Evolutionary conservation across 495 filamentous ascomycete species (phyloP).

Genomic region (Hypoxylon subgilvum): DNA sequence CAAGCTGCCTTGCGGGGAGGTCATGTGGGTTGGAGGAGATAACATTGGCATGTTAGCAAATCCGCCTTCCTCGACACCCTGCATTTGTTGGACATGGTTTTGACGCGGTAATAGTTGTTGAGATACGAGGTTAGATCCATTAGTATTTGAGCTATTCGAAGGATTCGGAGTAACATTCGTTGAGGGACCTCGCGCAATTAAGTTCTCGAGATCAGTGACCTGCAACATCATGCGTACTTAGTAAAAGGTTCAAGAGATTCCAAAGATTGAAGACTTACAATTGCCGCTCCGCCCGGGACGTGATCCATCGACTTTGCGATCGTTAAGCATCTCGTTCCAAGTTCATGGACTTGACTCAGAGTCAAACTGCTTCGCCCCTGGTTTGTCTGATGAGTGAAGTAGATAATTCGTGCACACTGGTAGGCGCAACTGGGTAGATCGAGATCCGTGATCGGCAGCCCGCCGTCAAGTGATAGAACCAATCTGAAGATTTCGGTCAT

Average conservation of each 20-base stretch:
- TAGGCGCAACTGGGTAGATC: conserved; percentile 57
- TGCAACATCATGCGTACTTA: conserved; percentile 29
- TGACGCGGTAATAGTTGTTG: conserved; percentile 33
- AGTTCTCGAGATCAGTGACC: conserved; percentile 54
- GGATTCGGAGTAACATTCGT: conserved; percentile 15
- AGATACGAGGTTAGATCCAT: conserved; percentile 15
- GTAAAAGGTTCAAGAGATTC: background rate
- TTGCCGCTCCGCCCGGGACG: conserved; percentile 44
- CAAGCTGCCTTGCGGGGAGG: conserved; percentile 31
- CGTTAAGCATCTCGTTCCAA: conserved; percentile 40
- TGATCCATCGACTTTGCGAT: conserved; percentile 43
- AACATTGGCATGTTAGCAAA: conserved; percentile 34
- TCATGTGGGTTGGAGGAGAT: conserved; percentile 31
- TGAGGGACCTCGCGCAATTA: conserved; percentile 47
- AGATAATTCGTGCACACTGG: conserved; percentile 53
- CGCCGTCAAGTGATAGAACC: conserved; percentile 47
- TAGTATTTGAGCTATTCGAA: conserved; percentile 30
- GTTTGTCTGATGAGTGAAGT: conserved; percentile 35
- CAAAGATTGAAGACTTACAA: conserved; percentile 45
- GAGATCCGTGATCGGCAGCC: conserved; percentile 52
- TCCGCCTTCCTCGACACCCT: conserved; percentile 38
- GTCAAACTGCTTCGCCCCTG: conserved; percentile 30
- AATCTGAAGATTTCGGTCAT: conserved; percentile 57
- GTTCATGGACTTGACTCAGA: conserved; percentile 39
- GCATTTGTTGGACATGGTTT: conserved; percentile 35